Evolutionary conservation across 2,329 filamentous ascomycete species (phyloP).

Genomic region (Neonectria faginata): DNA sequence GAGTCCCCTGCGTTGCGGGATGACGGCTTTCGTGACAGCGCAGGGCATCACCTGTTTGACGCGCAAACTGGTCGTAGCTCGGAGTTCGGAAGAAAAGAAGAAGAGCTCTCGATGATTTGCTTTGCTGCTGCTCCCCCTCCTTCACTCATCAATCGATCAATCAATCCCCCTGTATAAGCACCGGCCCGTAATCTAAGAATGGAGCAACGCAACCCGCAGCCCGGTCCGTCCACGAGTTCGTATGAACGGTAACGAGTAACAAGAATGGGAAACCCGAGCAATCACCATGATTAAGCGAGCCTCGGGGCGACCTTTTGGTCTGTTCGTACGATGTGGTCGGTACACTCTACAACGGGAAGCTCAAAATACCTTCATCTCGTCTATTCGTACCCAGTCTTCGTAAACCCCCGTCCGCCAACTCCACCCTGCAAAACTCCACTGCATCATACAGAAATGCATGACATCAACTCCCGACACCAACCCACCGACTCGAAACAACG

Average conservation of each 20-base stretch:
- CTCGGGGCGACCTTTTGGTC: conserved; percentile 2
- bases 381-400: too few relatives aligned
- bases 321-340: conserved; percentile 5
- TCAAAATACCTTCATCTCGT: neutral
- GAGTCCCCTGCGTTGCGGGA: conserved; percentile 12
- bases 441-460: conserved; percentile 14
- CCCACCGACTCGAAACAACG: conserved; percentile 14
- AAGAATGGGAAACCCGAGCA: conserved; percentile 7
- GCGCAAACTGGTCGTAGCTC: conserved; percentile 1
- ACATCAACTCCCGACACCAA: conserved; percentile 13
- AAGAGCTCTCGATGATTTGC: conserved; percentile 5
- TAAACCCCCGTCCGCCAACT: conserved; percentile 3
- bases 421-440: conserved; percentile 10
- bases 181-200: conserved; percentile 22
- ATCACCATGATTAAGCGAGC: conserved; percentile 17
- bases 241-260: neutral
- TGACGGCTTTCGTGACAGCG: conserved; percentile 21
- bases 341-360: neutral
- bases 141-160: neutral
- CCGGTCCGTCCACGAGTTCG: conserved; percentile 1
- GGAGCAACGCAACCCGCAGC: conserved; percentile 5
- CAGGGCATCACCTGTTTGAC: conserved; percentile 7
- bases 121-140: neutral
- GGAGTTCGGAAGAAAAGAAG: neutral
- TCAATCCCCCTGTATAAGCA: conserved; percentile 12